Base-by-base conservation (phyloP, 352 stramenopile genomes). In the Phytophthora ohioensis region DNA sequence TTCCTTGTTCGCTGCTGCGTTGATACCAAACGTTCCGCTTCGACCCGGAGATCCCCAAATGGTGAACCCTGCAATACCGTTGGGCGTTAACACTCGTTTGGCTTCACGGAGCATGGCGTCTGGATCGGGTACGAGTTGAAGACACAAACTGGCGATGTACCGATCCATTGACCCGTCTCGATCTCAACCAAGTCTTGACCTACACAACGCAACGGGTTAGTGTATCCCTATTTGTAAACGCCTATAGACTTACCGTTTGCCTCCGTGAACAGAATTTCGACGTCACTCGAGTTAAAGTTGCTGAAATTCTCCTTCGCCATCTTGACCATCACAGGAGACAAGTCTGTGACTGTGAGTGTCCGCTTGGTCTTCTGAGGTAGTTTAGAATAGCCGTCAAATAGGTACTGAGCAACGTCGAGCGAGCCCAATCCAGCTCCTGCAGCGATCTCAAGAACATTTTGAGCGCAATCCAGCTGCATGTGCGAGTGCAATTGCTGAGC, bases 81-180 rank as follows among this genome's bases (percentile, higher is more conserved):
- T 63, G 0, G 55, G 2, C 0, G 45, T 63, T 21, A 88, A 47
- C 34, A 88, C 80, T 42, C 80, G 77, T 13, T 66, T 57, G 1
- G 75, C 69, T 58, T 88, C 80, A 45, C 70, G 65, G 6, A 88
- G 68, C 67, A 84, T 69, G 2, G 75, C 80, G 53, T 84, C 80
- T 10, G 80, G 57, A 49, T 88, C 76, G 2, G 80, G 77, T 21
- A 70, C 59, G 10, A 88, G 67, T 56, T 85, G 77, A 21, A 88
- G 68, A 52, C 76, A 83, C 11, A 88, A 59, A 41, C 65, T 83
- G 21, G 80, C 52, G 15, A 88, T 70, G 32, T 83, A 84, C 4
- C 80, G 77, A 51, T 85, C 80, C 53, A 84, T 39, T 5, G 80
- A 82, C 0, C 73, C 4, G 57, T 67, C 5, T 48, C 27, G 35